A percentile compares a stretch with the other conserved stretches of the same genome.
These are phyloP conservation scores for Daldinia childiae DNA, from an alignment of 495 filamentous ascomycete genomes.

Conservation along the genomic window DNA sequence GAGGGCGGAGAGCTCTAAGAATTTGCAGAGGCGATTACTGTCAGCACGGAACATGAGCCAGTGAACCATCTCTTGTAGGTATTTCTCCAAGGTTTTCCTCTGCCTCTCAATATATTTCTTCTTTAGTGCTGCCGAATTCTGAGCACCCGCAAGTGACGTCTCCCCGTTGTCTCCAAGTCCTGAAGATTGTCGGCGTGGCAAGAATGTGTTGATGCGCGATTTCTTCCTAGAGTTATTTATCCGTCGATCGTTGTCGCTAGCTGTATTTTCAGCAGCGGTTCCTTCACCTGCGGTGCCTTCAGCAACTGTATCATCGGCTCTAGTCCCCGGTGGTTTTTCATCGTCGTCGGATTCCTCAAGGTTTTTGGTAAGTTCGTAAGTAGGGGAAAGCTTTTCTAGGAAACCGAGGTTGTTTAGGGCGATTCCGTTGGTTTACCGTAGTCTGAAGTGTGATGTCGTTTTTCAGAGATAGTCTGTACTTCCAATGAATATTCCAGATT, in stretches of 20 bases:
- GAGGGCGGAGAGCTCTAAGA: slow-evolving; percentile 92
- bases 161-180: slow-evolving; percentile 49
- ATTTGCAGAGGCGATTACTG: slow-evolving; percentile 95
- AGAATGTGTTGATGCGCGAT: slow-evolving; percentile 68
- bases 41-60: slow-evolving; percentile 96
- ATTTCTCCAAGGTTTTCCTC: slow-evolving; percentile 85
- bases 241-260: slow-evolving; percentile 51
- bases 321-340: slow-evolving; percentile 65
- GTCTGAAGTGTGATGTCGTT: slow-evolving; percentile 76
- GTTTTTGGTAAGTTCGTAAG: slow-evolving; percentile 81
- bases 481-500: slow-evolving; percentile 90
- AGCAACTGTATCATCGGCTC: slow-evolving; percentile 57
- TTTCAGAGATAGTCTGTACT: slow-evolving; percentile 84
- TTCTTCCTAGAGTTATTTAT: slow-evolving; percentile 64
- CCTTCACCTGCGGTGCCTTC: slow-evolving; percentile 60
- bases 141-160: slow-evolving; percentile 30
- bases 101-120: slow-evolving; percentile 69
- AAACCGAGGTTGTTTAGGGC: slow-evolving; percentile 85
- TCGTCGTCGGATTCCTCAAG: slow-evolving; percentile 85
- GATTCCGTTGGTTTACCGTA: slow-evolving; percentile 51
- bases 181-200: slow-evolving; percentile 59
- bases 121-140: slow-evolving; percentile 50
- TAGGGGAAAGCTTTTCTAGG: slow-evolving; percentile 93
- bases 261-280: slow-evolving; percentile 54
- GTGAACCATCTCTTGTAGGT: slow-evolving; percentile 92